Evolutionary conservation across 1,284 basidiomycete species (phyloP), one percentile per base, ranked within the genome.

Genomic region (Ustilago sp.): DNA sequence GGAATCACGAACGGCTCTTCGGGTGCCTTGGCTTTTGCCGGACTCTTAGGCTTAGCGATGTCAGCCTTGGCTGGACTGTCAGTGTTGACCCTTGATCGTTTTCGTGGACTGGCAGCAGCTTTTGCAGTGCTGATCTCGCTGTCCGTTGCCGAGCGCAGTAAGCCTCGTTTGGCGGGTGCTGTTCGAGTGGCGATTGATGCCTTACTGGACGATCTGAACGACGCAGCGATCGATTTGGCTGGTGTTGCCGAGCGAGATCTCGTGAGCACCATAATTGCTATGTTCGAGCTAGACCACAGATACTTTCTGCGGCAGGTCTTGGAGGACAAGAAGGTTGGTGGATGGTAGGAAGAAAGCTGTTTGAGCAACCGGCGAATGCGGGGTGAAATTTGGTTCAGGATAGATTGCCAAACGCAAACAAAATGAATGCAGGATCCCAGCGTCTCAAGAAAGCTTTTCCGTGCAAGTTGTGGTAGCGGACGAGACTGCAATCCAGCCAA

Each of bases 1-100:
- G 74, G 74, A 15, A 76, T 76, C 4, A 76, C 65, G 32, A 71
- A 76, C 0, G 74, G 74, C 62, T 76, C 74, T 41, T 76, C 74
- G 3, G 65, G 58, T 19, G 51, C 59, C 36, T 76, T 71, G 34
- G 45, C 48, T 32, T 66, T 71, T 2, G 59, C 43, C 34, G 64
- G 8, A 12, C 59, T 56, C 1, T 50, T 50, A n/a, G 50, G 13
- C 41, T 60, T 54, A 32, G 23, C 17, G 3, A 58, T 7, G 15
- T 43, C 17, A 9, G 54, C 3, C 31, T 50, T 63, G 2, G 53
- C 9, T 28, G 6, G 61, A 19, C 47, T 19, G 43, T 6, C 54
- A 23, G 19, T 43, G 6, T 45, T 50, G 5, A 47, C 4, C 13
- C 61, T 51, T 15, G 53, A 31, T 15, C 65, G 59, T 34, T 68